Base-by-base conservation (phyloP, 2,329 filamentous ascomycete genomes). In the Leptosphaerulina australis region DNA sequence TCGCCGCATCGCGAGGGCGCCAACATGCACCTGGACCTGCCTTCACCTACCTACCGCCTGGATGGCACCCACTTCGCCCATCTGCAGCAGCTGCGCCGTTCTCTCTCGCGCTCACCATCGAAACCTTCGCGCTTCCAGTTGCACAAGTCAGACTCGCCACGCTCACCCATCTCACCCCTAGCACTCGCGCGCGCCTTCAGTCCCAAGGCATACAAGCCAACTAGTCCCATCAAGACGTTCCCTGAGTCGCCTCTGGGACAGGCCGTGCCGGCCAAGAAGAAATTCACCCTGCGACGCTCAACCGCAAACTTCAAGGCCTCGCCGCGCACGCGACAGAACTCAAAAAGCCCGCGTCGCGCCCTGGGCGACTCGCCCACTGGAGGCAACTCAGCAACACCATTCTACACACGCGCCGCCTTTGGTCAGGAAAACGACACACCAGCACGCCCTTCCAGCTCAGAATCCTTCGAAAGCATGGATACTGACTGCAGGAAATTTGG, bases 91-190 rank as follows among this genome's bases (percentile, higher is more conserved):
- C 80, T 97, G 50, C 84, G 92, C 59, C 88, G 91, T 62, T 96
- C 93, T 20, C 81, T 97, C 57, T 97, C 92, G 49, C 84, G 91
- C 64, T 97, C 93, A n/a, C 93, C 93, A 9, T 96, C 93, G 24
- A 96, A 94, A 72, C 79, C 78, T 33, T 81, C 81, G 49, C 81
- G 83, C 63, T 93, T 94, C 71, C 81, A 83, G 48, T 77, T 95
- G 44, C 77, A 83, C 60, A 79, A 76, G 44, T 75, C 78, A 12
- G 69, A 71, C 62, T 64, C 68, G 31, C 66, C 69, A 20, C 62
- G 67, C 44, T 76, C 77, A 7, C 76, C 70, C 39, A 68, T 74
- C 39, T 77, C 76, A 15, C 75, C 76, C 10, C 71, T 77, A 21
- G 71, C 68, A 9, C 69, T 77, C 29, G 70, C 75, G 53, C 74